Conservation (phyloP, 1,139 yeast species). For the Geotrichum armillariae region DNA sequence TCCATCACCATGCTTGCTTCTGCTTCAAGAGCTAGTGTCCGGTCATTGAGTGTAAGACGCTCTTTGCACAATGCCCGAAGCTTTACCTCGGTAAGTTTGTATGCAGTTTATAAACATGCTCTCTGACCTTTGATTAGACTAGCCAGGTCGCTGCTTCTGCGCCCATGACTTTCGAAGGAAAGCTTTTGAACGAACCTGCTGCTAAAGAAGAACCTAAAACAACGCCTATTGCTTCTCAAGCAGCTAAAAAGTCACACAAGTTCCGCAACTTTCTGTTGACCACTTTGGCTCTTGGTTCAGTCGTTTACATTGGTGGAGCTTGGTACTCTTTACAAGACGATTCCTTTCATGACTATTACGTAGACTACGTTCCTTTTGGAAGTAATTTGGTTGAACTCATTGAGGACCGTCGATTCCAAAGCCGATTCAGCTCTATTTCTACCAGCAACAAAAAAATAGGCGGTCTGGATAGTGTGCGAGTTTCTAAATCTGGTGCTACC, state of each 20-base stretch:
- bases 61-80: slow-evolving; percentile 1
- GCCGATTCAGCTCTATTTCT: slow-evolving; percentile 27
- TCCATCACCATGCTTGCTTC: slow-evolving; percentile 16
- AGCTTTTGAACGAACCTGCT: slow-evolving; percentile 13
- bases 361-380: slow-evolving; percentile 62
- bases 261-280: slow-evolving; percentile 37
- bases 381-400: slow-evolving; percentile 51
- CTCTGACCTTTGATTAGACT: too few relatives aligned
- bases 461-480: not conserved
- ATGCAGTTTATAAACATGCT: not conserved
- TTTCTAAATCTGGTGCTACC: slow-evolving; percentile 16
- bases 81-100: not conserved
- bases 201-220: not conserved
- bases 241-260: slow-evolving; percentile 31
- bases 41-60: slow-evolving; percentile 1
- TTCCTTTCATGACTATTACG: slow-evolving; percentile 46
- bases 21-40: slow-evolving; percentile 10
- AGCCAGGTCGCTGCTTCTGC: not conserved
- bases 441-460: not conserved
- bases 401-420: slow-evolving; percentile 46
- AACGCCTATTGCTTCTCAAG: not conserved
- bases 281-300: slow-evolving; percentile 31
- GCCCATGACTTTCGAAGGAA: slow-evolving; percentile 24
- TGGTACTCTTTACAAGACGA: slow-evolving; percentile 42
- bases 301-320: slow-evolving; percentile 41